Base-by-base conservation (phyloP, 1,284 basidiomycete genomes). In the Tilletia caries region DNA sequence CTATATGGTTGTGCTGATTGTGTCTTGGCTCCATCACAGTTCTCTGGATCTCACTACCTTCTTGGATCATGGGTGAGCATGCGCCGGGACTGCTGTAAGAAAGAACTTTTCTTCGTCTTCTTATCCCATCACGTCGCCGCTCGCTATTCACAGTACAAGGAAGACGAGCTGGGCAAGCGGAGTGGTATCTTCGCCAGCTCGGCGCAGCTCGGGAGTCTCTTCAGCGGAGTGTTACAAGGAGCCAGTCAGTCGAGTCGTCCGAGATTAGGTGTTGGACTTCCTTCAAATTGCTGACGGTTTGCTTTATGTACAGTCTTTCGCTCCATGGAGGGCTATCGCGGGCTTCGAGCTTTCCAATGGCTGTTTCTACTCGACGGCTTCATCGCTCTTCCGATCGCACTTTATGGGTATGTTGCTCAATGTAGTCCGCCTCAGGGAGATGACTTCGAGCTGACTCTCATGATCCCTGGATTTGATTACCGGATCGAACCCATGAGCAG, bases 311-410 rank as follows among this genome's bases (percentile, higher is more conserved):
- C 37, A 41, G 37, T 41, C 37, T 41, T 10, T 41, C 37, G 52
- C 86, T 89, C 77, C 84, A 41, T 91, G 70, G 87, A 88, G 68
- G 90, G 89, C 1, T 78, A 83, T 52, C 83, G 84, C 15, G 88
- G 89, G 13, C 84, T 88, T 10, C 88, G 87, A 72, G 89, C 89
- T 20, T 91, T 89, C 88, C 86, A 88, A 78, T 91, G 90, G 91
- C 84, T 91, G 86, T 76, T 91, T 79, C 88, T 91, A 71, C 88
- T 91, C 44, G 90, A 91, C 76, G 90, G 90, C 2, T 82, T 89
- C 20, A 90, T 91, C 66, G 91, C 90, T 1, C 81, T 91, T 6
- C 89, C 89, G n/a, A 79, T 81, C 46, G 79, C 90, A 0, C 75
- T 90, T 3, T 91, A 91, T 76, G 90, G 90, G 0, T 90, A 90